These are phyloP conservation scores for Colletotrichum scovillei DNA, from an alignment of 2,329 filamentous ascomycete genomes.

Conservation along the genomic window DNA sequence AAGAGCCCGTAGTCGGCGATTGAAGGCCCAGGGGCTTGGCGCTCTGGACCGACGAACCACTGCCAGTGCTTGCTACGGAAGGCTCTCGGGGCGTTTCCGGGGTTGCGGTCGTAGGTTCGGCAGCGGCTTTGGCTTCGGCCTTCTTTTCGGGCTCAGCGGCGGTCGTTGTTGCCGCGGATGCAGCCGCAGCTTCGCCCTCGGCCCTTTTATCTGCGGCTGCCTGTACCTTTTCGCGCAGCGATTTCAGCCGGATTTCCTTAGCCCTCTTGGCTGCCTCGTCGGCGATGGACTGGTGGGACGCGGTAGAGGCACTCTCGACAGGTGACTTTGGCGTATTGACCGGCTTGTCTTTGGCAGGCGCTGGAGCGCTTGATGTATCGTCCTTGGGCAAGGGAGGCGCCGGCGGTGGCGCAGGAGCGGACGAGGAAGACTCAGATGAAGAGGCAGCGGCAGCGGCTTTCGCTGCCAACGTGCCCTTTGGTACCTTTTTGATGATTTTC, in stretches of 20 bases:
- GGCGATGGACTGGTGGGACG: slow-evolving; percentile 66
- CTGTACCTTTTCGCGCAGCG: slow-evolving; percentile 63
- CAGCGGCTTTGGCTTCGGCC: background rate
- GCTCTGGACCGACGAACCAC: slow-evolving; percentile 6
- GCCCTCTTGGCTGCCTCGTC: slow-evolving; percentile 75
- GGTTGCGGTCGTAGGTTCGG: background rate
- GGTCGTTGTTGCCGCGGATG: slow-evolving; percentile 7
- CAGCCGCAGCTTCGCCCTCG: slow-evolving; percentile 15
- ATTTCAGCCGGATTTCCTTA: slow-evolving; percentile 67
- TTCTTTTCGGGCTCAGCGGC: slow-evolving; percentile 26
- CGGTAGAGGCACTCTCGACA: slow-evolving; percentile 42
- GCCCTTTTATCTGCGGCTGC: slow-evolving; percentile 36
- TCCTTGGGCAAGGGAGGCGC: slow-evolving; percentile 45
- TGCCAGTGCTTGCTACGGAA: slow-evolving; percentile 16
- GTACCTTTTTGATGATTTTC: slow-evolving; percentile 35
- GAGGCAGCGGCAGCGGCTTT: slow-evolving; percentile 19
- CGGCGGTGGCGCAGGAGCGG: slow-evolving; percentile 42
- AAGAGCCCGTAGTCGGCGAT: slow-evolving; percentile 58
- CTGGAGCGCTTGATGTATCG: slow-evolving; percentile 13
- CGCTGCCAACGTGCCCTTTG: slow-evolving; percentile 20
- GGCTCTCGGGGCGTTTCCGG: slow-evolving; percentile 25
- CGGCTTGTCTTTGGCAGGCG: slow-evolving; percentile 39
- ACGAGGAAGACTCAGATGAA: slow-evolving; percentile 32
- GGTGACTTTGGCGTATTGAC: slow-evolving; percentile 36
- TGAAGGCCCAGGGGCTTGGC: slow-evolving; percentile 50